Percentiles rank a stretch among this genome's conserved stretches.
Evolutionary conservation across 2,329 filamentous ascomycete species (phyloP).

Genomic region (Dothistroma pini): DNA sequence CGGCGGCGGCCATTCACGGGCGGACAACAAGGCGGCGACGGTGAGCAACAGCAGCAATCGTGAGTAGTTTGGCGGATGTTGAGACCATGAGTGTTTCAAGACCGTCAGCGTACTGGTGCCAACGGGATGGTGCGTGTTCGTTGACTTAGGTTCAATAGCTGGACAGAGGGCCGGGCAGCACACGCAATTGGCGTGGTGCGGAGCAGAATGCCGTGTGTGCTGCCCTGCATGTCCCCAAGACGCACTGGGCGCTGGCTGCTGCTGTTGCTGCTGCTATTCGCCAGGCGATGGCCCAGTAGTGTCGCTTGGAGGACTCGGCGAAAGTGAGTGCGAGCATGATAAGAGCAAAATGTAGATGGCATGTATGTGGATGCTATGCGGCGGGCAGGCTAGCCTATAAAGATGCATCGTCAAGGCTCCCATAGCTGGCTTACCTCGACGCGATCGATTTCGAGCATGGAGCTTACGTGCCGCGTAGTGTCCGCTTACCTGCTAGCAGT

Average conservation of each 20-base stretch:
- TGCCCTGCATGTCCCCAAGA: background rate
- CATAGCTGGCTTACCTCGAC: no score
- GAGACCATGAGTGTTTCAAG: background rate
- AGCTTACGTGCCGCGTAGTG: background rate
- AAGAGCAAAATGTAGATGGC: background rate
- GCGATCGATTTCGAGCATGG: no score
- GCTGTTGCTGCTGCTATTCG: slow-evolving; percentile 1
- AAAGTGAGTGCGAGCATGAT: background rate
- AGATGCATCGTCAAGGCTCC: no score
- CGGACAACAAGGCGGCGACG: background rate
- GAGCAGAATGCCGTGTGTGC: background rate
- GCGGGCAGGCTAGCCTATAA: no score
- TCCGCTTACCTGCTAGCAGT: background rate
- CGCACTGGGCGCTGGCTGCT: background rate
- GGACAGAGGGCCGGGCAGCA: background rate
- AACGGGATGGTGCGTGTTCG: background rate
- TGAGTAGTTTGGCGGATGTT: background rate
- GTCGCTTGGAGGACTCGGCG: slow-evolving; percentile 3
- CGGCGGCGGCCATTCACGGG: background rate
- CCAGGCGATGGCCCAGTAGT: background rate
- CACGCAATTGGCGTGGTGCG: background rate
- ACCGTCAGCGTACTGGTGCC: background rate
- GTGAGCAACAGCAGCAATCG: background rate
- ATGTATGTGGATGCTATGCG: no score
- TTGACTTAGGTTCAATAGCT: background rate